Evolutionary conservation across 2,329 filamentous ascomycete species (phyloP), one percentile per base, ranked within the genome.

Genomic region (Trichophyton verrucosum): DNA sequence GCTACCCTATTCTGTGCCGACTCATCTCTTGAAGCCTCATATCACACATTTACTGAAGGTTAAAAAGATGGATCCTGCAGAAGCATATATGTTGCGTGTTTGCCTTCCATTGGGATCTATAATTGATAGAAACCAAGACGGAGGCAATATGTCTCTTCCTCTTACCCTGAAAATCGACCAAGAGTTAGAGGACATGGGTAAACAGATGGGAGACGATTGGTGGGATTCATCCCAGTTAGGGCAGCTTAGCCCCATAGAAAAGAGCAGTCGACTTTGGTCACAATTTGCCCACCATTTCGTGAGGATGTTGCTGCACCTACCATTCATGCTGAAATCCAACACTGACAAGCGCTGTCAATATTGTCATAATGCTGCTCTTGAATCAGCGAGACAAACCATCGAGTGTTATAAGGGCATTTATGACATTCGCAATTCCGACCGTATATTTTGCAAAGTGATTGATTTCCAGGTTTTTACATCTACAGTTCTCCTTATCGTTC

Each of bases 391-490:
- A 55, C 72, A 74, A 40, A 71, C 76, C 58, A 70, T 79, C 24
- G 61, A 63, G 15, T 63, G 70, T 9, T 80, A 78, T 63, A 70
- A 69, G 17, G 67, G 66, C 13, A 61, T 77, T 4, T 71, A 66
- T 66, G 55, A 42, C 36, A 57, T 44, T 5, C 20, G 8, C 15
- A 24, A 22, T 33, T 20, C 67, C 63, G 33, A 66, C 66, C 15
- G 69, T 68, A 11, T 68, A 73, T 66, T 75, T 8, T 79, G 78
- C 67, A 78, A 79, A 51, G 64, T 79, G 40, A 70, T 77, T 55
- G 78, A 81, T 62, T 81, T 80, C 57, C 69, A 76, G 58, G 73
- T 73, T 1, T 80, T 81, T 63, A 78, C 71, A 1, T 73, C 75
- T 3, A 73, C 76, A 13, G 73, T 79, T 65, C 68, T 79, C 0